Evolutionary conservation across 2,329 filamentous ascomycete species (phyloP).

Genomic region (Madurella mycetomatis): DNA sequence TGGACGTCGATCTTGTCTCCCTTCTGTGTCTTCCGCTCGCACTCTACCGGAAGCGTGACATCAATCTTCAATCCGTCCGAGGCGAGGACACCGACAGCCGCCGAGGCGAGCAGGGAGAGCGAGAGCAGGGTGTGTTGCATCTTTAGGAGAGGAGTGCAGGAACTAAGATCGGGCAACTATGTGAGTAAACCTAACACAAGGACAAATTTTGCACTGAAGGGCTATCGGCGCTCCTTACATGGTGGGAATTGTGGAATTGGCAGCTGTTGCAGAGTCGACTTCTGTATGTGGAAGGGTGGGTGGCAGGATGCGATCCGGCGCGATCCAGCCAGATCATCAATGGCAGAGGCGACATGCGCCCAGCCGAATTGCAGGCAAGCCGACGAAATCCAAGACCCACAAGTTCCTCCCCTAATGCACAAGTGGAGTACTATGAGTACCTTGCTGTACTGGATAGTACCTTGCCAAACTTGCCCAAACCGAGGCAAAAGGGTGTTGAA

Average conservation of each 20-base stretch:
- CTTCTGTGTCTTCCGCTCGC: conserved; percentile 68
- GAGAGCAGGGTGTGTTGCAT: conserved; percentile 49
- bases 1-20: conserved; percentile 83
- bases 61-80: conserved; percentile 71
- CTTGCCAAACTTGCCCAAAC: too few species aligned
- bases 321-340: conserved; percentile 13
- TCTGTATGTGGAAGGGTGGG: not conserved
- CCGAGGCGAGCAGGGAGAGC: conserved; percentile 48
- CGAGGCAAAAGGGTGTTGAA: too few species aligned
- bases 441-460: too few species aligned
- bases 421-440: too few species aligned
- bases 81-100: conserved; percentile 48
- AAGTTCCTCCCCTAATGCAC: too few species aligned
- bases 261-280: not conserved
- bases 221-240: too few species aligned
- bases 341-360: not conserved
- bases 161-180: conserved; percentile 6
- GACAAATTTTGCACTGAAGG: not conserved
- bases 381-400: too few species aligned
- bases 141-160: conserved; percentile 23
- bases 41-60: conserved; percentile 68
- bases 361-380: too few species aligned
- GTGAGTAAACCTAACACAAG: not conserved
- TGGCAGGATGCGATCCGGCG: not conserved
- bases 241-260: not conserved